Evolutionary conservation across 1,284 basidiomycete species (phyloP).

Genomic region (Boletellus deceptivus): DNA sequence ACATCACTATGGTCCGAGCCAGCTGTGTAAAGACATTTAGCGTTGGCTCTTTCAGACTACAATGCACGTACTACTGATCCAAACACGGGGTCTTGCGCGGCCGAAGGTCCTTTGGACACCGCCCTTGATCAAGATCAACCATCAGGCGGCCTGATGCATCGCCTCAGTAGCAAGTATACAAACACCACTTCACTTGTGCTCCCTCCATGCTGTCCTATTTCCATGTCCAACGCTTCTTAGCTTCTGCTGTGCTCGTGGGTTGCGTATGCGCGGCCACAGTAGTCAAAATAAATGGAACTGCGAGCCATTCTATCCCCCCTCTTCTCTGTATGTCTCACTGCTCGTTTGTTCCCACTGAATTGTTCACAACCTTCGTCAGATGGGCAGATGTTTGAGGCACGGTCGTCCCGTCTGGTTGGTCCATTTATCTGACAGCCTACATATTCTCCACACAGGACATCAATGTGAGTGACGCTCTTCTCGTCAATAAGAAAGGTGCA

Average conservation of each 20-base stretch:
- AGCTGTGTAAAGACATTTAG: too few species aligned
- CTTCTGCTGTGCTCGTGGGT: background rate
- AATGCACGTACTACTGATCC: too few species aligned
- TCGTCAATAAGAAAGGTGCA: background rate
- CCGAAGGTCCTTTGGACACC: too few species aligned
- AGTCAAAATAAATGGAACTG: slow-evolving; percentile 43
- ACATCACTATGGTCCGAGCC: too few species aligned
- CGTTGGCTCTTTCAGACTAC: too few species aligned
- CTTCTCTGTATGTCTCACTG: slow-evolving; percentile 43
- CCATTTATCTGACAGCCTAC: background rate
- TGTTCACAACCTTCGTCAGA: slow-evolving; percentile 28
- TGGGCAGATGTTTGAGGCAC: slow-evolving; percentile 55
- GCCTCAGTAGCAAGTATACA: background rate
- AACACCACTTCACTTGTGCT: background rate
- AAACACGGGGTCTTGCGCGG: too few species aligned
- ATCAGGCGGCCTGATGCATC: background rate
- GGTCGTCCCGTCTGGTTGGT: slow-evolving; percentile 1
- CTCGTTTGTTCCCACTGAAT: background rate
- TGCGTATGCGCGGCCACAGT: slow-evolving; percentile 28
- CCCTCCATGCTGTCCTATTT: slow-evolving; percentile 9
- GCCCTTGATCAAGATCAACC: background rate
- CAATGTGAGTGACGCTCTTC: slow-evolving; percentile 38
- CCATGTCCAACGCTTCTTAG: slow-evolving; percentile 1
- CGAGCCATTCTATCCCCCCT: slow-evolving; percentile 48
- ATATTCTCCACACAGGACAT: slow-evolving; percentile 40